phyloP scores from a whole-genome alignment of 2,329 filamentous ascomycete genomes.

The Cryphonectria parasitica region DNA sequence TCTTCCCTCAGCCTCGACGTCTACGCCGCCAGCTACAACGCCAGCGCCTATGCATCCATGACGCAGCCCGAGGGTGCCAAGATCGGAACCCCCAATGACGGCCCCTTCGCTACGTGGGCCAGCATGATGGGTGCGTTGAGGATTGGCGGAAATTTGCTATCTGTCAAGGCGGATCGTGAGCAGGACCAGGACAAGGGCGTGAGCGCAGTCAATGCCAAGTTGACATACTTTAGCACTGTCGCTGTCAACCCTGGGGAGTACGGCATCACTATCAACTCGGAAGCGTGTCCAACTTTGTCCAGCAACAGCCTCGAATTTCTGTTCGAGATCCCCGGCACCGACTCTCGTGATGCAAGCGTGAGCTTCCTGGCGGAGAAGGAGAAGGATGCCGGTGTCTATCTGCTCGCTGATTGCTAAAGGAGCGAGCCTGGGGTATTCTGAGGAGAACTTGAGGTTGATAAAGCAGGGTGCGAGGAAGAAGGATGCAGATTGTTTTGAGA shows the following conservation, averaged over 20 bases:
- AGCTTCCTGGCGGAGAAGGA: conserved; percentile 21
- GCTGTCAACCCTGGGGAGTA: conserved; percentile 27
- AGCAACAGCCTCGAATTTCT: conserved; percentile 21
- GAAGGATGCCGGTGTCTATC: conserved; percentile 24
- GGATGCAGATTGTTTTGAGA: not conserved
- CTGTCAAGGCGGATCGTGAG: not conserved
- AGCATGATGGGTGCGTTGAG: conserved; percentile 26
- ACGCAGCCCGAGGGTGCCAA: conserved; percentile 7
- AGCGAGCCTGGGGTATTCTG: not conserved
- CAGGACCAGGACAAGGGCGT: conserved; percentile 14
- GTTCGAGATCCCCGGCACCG: conserved; percentile 28
- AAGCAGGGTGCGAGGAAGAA: not conserved
- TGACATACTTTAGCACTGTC: conserved; percentile 27
- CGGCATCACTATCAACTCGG: conserved; percentile 28
- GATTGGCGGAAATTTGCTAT: conserved; percentile 1
- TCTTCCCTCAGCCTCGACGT: conserved; percentile 27
- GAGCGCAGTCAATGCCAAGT: not conserved
- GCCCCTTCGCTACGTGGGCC: conserved; percentile 29
- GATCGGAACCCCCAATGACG: conserved; percentile 10
- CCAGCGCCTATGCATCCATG: conserved; percentile 7
- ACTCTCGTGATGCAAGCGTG: conserved; percentile 27
- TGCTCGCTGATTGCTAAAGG: conserved; percentile 26
- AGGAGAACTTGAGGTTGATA: not conserved
- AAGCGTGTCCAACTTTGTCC: conserved; percentile 19
- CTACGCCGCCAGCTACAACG: conserved; percentile 28